Evolutionary conservation across 176 grass and related monocot species (phyloP).

Genomic region (Juncus inflexus): DNA sequence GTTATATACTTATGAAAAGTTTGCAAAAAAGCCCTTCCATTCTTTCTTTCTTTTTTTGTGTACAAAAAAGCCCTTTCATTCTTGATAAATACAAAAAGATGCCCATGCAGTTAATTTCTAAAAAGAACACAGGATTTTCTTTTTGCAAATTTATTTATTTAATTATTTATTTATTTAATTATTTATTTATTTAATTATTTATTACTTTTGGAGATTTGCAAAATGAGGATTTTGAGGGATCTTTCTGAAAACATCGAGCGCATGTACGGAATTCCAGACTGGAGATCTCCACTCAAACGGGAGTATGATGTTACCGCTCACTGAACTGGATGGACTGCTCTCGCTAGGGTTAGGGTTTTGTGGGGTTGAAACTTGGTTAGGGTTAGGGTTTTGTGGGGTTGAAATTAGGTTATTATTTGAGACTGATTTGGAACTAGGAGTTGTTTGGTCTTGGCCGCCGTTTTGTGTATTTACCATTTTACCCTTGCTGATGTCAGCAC

Average conservation of each 20-base stretch:
- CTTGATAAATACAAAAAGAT: too few species aligned
- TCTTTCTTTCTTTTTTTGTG: too few species aligned
- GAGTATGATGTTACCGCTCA: slow-evolving; percentile 1
- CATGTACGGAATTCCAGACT: not conserved
- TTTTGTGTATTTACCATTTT: slow-evolving; percentile 2
- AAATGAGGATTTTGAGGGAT: slow-evolving; percentile 14
- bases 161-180: not conserved
- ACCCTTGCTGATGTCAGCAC: slow-evolving; percentile 3
- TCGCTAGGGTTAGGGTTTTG: not conserved
- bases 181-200: not conserved
- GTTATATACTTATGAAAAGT: too few species aligned
- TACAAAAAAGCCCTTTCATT: too few species aligned
- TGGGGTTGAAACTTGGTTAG: not conserved
- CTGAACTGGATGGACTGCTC: slow-evolving; percentile 1
- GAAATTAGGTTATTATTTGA: not conserved
- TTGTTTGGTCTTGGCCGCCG: too few species aligned
- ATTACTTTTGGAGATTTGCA: slow-evolving; percentile 3
- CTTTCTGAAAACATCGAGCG: not conserved
- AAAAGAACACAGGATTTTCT: not conserved
- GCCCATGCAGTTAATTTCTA: too few species aligned
- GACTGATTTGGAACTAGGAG: slow-evolving; percentile 1
- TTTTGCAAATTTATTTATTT: slow-evolving; percentile 3
- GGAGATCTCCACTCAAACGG: slow-evolving; percentile 7
- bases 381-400: not conserved
- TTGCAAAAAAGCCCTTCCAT: too few species aligned